phyloP scores from a whole-genome alignment of 257 asterid species.

The Solanum paucissectum region DNA sequence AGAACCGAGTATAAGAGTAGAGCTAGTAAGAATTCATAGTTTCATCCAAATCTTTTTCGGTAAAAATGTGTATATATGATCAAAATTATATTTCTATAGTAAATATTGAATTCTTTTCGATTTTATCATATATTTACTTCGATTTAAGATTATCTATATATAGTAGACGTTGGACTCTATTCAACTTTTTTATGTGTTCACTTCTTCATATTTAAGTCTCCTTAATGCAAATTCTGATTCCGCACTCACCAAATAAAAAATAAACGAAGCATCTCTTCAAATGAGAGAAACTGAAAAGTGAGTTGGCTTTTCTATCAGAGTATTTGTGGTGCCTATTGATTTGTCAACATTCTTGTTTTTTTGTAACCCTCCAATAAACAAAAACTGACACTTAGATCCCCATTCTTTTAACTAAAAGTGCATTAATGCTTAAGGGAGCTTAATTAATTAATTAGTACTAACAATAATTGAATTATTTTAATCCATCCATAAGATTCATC shows the following conservation, averaged over 20 bases:
- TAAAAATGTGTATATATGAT: too few species aligned
- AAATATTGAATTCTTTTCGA: too few species aligned
- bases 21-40: background rate
- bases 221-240: too few species aligned
- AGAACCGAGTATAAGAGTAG: too few species aligned
- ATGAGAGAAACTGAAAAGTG: background rate
- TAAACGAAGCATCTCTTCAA: background rate
- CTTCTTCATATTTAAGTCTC: too few species aligned
- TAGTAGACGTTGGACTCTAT: background rate
- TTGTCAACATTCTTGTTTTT: background rate
- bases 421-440: background rate
- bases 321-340: background rate
- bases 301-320: background rate
- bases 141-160: too few species aligned
- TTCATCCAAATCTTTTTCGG: too few species aligned
- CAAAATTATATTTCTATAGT: too few species aligned
- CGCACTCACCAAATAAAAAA: background rate
- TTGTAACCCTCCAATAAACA: background rate
- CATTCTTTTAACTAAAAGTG: background rate
- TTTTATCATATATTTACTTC: too few species aligned
- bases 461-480: background rate
- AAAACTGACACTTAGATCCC: background rate
- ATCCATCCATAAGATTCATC: background rate
- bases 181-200: too few species aligned
- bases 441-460: background rate